Percentiles rank a stretch among this genome's conserved stretches.
Conservation (phyloP, 495 filamentous ascomycete species). For the Usnea hakonensis region DNA sequence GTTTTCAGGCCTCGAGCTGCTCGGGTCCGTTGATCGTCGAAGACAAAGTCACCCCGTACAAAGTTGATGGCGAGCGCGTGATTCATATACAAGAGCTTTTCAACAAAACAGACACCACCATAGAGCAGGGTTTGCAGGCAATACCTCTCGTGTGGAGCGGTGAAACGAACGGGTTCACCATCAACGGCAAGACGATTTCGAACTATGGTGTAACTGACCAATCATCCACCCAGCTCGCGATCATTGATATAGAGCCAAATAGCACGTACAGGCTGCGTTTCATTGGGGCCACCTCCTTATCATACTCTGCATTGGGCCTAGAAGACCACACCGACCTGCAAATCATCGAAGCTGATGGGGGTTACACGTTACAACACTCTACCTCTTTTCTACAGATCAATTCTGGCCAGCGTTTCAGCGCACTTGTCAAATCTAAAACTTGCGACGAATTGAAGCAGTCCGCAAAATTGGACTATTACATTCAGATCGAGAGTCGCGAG, state of each 20-base stretch:
- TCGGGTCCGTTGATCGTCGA: background rate
- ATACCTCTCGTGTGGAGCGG: background rate
- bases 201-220: background rate
- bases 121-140: slow-evolving; percentile 3
- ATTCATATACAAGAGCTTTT: background rate
- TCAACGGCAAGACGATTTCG: slow-evolving; percentile 1
- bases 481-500: background rate
- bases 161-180: background rate
- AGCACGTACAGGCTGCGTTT: background rate
- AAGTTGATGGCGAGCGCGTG: background rate
- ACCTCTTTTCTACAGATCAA: background rate
- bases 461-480: background rate
- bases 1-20: background rate
- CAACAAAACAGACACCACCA: background rate
- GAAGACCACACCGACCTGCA: background rate
- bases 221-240: background rate
- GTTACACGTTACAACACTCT: background rate
- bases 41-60: background rate
- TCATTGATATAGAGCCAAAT: background rate
- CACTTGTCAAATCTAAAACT: background rate
- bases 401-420: background rate
- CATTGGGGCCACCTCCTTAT: background rate
- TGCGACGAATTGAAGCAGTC: slow-evolving; percentile 1
- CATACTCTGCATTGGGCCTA: background rate
- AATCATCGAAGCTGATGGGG: background rate